Conservation (phyloP, 176 grass and related monocot genomes). For the Panicum miliaceum region DNA sequence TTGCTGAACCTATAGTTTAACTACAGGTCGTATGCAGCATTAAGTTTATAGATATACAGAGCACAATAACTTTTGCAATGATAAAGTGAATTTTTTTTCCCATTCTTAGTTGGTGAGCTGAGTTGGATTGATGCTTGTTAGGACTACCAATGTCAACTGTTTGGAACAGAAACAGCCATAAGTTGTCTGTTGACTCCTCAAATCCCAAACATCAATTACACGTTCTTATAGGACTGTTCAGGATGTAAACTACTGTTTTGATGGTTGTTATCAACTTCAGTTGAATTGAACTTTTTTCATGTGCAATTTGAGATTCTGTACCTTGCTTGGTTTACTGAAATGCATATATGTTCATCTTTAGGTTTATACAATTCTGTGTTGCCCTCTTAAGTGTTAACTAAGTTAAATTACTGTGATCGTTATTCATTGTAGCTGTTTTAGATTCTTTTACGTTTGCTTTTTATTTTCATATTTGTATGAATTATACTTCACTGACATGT, state of each 20-base stretch:
- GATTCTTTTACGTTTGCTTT: background rate
- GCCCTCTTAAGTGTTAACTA: background rate
- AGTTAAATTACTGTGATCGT: slow-evolving; percentile 44
- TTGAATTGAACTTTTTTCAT: background rate
- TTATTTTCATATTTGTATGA: background rate
- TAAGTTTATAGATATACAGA: background rate
- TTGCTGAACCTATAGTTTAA: background rate
- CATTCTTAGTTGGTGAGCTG: background rate
- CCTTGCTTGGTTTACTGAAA: background rate
- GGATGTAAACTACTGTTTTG: background rate
- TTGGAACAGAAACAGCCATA: background rate
- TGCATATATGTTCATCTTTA: background rate
- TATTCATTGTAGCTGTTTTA: background rate
- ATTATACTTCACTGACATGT: background rate
- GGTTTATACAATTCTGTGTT: background rate
- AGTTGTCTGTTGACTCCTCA: background rate
- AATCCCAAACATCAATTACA: background rate
- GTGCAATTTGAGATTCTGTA: background rate
- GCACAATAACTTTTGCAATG: background rate
- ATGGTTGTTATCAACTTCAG: background rate
- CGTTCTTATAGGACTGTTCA: background rate
- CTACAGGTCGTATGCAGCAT: background rate
- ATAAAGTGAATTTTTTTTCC: background rate
- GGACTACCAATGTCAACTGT: background rate
- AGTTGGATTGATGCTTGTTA: background rate